A percentile compares a stretch with the other conserved stretches of the same genome.
Evolutionary conservation across 176 grass and related monocot species (phyloP).

Genomic region (Ananas comosus): DNA sequence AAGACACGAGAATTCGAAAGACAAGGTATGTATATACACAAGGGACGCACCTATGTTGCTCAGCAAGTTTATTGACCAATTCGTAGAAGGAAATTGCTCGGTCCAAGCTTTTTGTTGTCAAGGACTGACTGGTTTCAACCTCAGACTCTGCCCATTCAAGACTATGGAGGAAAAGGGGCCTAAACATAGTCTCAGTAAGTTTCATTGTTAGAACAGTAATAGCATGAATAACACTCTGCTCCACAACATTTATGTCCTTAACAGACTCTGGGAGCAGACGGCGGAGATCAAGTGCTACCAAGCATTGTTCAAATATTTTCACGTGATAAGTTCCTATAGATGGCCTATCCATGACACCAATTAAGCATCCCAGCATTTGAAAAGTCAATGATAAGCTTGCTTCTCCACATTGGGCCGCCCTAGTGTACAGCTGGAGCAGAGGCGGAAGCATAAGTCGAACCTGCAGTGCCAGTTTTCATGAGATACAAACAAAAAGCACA

Average conservation of each 20-base stretch:
- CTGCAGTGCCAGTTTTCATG: constrained; percentile 38
- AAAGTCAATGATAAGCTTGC: constrained; percentile 52
- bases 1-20: too few species aligned
- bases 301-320: constrained; percentile 81
- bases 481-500: constrained; percentile 9
- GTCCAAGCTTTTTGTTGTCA: constrained; percentile 52
- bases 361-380: constrained; percentile 60
- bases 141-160: constrained; percentile 77
- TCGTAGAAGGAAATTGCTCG: constrained; percentile 71
- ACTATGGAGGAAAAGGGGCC: constrained; percentile 71
- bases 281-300: constrained; percentile 70
- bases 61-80: constrained; percentile 63
- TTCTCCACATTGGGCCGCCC: constrained; percentile 64
- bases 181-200: constrained; percentile 85
- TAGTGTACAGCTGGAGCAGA: constrained; percentile 51
- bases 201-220: constrained; percentile 70
- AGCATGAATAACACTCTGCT: constrained; percentile 64
- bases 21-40: neutral
- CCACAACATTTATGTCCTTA: constrained; percentile 60
- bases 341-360: constrained; percentile 61
- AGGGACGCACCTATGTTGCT: constrained; percentile 59
- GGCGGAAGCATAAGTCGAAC: constrained; percentile 67
- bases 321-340: constrained; percentile 71
- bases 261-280: constrained; percentile 43
- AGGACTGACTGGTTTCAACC: constrained; percentile 33